These are phyloP conservation scores for Inonotus hispidus DNA, from an alignment of 1,284 basidiomycete genomes.

Conservation along the genomic window DNA sequence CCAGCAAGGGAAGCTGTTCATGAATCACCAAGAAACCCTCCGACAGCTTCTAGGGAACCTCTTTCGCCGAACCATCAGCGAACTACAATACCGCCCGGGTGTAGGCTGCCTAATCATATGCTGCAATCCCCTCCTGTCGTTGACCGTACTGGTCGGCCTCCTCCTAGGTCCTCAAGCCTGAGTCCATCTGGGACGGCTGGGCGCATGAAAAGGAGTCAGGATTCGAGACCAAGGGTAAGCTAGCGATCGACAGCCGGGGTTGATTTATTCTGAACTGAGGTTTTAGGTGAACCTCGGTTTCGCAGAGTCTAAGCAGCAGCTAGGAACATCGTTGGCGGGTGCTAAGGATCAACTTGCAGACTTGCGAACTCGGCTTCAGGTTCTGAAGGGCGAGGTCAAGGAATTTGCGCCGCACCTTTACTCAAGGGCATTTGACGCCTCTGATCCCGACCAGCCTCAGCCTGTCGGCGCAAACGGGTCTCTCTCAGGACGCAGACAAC, in stretches of 20 bases:
- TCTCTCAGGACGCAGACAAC: background rate
- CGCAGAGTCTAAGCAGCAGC: slow-evolving; percentile 1
- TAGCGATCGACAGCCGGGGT: background rate
- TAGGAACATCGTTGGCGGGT: slow-evolving; percentile 6
- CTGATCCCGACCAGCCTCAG: background rate
- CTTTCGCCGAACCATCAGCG: background rate
- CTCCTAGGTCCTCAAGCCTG: background rate
- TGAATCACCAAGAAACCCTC: no score
- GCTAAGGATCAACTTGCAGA: background rate
- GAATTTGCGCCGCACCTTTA: slow-evolving; percentile 13
- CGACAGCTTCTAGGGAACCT: no score
- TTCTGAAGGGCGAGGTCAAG: slow-evolving; percentile 11
- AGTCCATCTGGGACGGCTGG: background rate
- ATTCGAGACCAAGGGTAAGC: background rate
- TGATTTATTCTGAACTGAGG: background rate
- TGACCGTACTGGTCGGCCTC: background rate
- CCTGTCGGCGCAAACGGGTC: background rate
- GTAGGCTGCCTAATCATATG: no score
- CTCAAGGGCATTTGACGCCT: slow-evolving; percentile 6
- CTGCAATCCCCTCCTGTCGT: no score
- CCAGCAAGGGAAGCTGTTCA: background rate
- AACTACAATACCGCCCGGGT: background rate
- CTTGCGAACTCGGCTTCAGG: slow-evolving; percentile 2
- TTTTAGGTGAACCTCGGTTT: background rate
- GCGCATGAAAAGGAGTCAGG: background rate